Base-by-base conservation (phyloP, 768 basidiomycete species). In the Porphyrellus cyaneotinctus region DNA sequence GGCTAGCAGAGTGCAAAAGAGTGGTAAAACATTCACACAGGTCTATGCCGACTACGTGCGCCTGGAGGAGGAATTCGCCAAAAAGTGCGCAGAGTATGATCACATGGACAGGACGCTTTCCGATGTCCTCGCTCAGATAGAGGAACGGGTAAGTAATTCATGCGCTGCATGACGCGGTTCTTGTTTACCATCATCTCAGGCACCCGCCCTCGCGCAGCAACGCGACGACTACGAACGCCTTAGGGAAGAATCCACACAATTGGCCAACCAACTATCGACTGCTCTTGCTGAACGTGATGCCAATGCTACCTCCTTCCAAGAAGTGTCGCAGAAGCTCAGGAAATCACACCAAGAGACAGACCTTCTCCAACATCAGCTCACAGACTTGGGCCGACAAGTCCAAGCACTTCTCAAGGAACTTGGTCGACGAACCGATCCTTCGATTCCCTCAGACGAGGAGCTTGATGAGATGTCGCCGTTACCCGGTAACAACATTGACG, bases 21-120 rank as follows among this genome's bases (percentile, higher is more conserved):
- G 76, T 24, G 91, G 90, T 26, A 90, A 89, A 77, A 89, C 88
- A 1, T 95, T 95, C 72, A 95, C 95, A 0, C 90, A 97, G 63
- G 86, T 98, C 20, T 97, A 97, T 66, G 80, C 88, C 15, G 92
- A 97, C 64, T 91, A 91, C 59, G 84, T 95, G 32, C 80, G 82
- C 49, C 78, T 95, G 36, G 87, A 97, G 66, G 89, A 90, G 23
- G 88, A 93, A 28, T 84, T 84, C 50, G 79, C 82, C 18, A 79
- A 76, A 67, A 91, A 92, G 69, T 84, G 80, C 47, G 77, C 83
- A 6, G 95, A 98, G 72, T 89, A 87, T 53, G 84, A 85, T 57
- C 82, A 90, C 43, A 85, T 98, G 81, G 88, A 91, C 44, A 80
- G 85, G 26, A 86, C 90, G 1, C 75, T 97, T 44, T 76, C 84